Percentiles rank a stretch among this genome's conserved stretches.
phyloP scores from a whole-genome alignment of 352 stramenopile species.

The Phytophthora kernoviae region DNA sequence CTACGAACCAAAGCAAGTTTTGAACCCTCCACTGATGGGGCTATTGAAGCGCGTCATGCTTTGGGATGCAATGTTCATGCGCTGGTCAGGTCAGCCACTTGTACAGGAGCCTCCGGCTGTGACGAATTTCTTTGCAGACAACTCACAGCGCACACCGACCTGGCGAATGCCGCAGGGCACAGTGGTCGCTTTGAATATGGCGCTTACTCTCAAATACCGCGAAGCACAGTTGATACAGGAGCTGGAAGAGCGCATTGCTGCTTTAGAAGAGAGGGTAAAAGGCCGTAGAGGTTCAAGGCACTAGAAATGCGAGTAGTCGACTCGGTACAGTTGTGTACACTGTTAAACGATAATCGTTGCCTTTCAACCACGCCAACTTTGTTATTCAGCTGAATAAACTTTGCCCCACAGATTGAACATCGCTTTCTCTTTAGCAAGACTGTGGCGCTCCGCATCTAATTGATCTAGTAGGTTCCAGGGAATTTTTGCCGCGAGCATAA shows the following conservation, averaged over 20 bases:
- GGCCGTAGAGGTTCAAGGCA: slow-evolving; percentile 32
- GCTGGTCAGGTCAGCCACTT: slow-evolving; percentile 72
- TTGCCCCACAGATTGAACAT: slow-evolving; percentile 68
- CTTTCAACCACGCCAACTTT: background rate
- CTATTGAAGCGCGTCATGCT: slow-evolving; percentile 68
- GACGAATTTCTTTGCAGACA: slow-evolving; percentile 64
- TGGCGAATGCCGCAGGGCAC: slow-evolving; percentile 70
- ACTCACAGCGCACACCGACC: slow-evolving; percentile 53
- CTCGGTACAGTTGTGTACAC: slow-evolving; percentile 3
- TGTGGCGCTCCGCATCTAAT: slow-evolving; percentile 47
- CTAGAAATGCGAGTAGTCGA: slow-evolving; percentile 20
- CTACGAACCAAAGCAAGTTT: slow-evolving; percentile 50
- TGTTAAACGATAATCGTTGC: background rate
- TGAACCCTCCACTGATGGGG: slow-evolving; percentile 63
- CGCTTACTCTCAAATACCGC: slow-evolving; percentile 44
- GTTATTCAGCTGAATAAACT: slow-evolving; percentile 18
- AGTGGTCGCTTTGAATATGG: slow-evolving; percentile 54
- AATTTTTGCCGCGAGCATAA: slow-evolving; percentile 53
- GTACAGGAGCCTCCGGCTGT: slow-evolving; percentile 45
- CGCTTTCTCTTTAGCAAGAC: slow-evolving; percentile 57
- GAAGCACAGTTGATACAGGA: slow-evolving; percentile 51
- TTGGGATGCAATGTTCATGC: slow-evolving; percentile 77
- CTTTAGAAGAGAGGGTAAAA: slow-evolving; percentile 38
- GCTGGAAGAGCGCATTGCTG: slow-evolving; percentile 40
- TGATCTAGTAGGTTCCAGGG: slow-evolving; percentile 79